phyloP scores from a whole-genome alignment of 495 filamentous ascomycete species.

The Penicillium parvum region DNA sequence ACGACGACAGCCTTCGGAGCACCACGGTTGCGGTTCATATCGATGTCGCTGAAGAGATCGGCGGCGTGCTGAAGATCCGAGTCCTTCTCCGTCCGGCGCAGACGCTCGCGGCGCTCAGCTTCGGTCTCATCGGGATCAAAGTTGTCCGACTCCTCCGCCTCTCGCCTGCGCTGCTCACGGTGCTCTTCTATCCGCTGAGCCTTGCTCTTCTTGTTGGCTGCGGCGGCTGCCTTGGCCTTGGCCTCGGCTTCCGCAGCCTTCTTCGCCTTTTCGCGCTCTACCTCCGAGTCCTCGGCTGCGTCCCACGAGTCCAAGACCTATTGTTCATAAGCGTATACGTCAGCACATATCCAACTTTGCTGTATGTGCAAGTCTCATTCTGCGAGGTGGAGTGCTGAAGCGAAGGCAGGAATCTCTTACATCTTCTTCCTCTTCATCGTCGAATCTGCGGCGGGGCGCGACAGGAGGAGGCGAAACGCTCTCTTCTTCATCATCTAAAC shows the following conservation, averaged over 20 bases:
- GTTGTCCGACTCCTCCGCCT: constrained; percentile 45
- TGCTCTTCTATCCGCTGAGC: constrained; percentile 82
- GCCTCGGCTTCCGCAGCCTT: constrained; percentile 81
- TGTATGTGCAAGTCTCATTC: background rate
- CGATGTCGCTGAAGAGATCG: constrained; percentile 81
- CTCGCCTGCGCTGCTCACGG: constrained; percentile 40
- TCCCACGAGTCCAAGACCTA: constrained; percentile 97
- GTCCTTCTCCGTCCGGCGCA: constrained; percentile 76
- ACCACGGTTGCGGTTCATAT: constrained; percentile 63
- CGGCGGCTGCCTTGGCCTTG: constrained; percentile 85
- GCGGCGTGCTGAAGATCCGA: constrained; percentile 86
- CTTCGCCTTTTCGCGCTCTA: constrained; percentile 89
- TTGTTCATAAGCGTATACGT: constrained; percentile 10
- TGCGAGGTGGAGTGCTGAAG: background rate
- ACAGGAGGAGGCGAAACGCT: constrained; percentile 60
- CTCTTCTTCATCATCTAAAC: constrained; percentile 62
- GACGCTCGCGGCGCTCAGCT: constrained; percentile 62
- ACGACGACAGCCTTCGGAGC: constrained; percentile 57
- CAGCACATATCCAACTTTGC: background rate
- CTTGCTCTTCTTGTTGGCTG: constrained; percentile 88
- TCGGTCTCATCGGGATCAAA: constrained; percentile 60
- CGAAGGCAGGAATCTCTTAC: constrained; percentile 45
- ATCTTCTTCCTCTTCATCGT: constrained; percentile 92
- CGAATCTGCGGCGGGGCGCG: constrained; percentile 63
- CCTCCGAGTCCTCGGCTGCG: constrained; percentile 93